Evolutionary conservation across 176 grass and related monocot genomes (phyloP).

Genomic region (Microstegium vimineum): DNA sequence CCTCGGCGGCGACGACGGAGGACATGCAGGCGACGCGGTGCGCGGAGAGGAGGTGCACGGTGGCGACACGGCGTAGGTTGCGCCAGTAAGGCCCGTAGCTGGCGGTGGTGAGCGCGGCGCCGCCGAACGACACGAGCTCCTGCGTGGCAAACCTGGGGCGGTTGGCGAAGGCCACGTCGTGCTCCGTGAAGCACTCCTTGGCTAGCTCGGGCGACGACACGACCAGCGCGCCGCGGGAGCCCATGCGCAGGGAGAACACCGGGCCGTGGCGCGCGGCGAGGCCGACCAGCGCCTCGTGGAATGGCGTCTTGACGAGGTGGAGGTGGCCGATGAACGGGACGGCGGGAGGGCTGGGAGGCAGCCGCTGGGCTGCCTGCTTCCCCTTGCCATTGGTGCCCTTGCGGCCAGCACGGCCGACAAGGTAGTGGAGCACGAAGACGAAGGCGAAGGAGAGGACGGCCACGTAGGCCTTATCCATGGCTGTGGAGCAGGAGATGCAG

Average conservation of each 20-base stretch:
- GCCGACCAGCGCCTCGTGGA: slow-evolving; percentile 31
- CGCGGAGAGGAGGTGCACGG: no score
- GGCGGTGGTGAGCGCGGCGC: slow-evolving; percentile 24
- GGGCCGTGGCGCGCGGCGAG: slow-evolving; percentile 40
- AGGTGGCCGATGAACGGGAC: slow-evolving; percentile 49
- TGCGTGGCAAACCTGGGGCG: slow-evolving; percentile 30
- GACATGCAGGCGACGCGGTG: no score
- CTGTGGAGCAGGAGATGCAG: neutral
- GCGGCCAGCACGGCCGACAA: neutral
- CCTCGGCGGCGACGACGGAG: no score
- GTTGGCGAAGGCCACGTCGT: slow-evolving; percentile 62
- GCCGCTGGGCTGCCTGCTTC: neutral
- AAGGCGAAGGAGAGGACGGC: slow-evolving; percentile 14
- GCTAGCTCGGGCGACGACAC: slow-evolving; percentile 31
- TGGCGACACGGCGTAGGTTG: no score
- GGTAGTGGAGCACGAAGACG: slow-evolving; percentile 22
- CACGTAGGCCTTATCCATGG: slow-evolving; percentile 13
- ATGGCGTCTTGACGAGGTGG: slow-evolving; percentile 47
- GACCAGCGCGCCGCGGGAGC: slow-evolving; percentile 36
- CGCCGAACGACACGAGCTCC: slow-evolving; percentile 21
- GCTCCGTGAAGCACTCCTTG: slow-evolving; percentile 43
- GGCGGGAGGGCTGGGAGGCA: slow-evolving; percentile 36
- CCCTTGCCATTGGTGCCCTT: neutral
- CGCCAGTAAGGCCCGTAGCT: slow-evolving; percentile 49
- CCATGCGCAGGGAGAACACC: slow-evolving; percentile 41